phyloP scores from a whole-genome alignment of 2,329 filamentous ascomycete species.

The Beauveria brongniartii region DNA sequence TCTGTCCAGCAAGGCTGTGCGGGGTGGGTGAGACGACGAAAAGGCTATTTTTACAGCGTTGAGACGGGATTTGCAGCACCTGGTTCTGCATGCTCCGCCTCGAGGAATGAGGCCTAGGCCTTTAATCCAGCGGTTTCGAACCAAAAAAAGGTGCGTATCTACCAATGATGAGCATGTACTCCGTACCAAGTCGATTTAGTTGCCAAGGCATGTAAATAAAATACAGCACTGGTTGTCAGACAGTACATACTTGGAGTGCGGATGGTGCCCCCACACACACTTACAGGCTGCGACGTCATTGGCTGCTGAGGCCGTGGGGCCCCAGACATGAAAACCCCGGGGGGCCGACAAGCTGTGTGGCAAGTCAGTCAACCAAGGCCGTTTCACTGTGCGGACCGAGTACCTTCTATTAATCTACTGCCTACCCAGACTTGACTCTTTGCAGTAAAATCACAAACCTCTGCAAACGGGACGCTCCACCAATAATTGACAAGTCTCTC shows the following conservation, averaged over 20 bases:
- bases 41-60: neutral
- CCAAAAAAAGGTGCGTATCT: no score
- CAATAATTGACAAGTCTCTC: neutral
- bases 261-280: neutral
- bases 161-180: no score
- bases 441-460: neutral
- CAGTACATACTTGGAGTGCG: neutral
- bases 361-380: neutral
- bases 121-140: no score
- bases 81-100: no score
- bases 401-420: neutral
- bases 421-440: neutral
- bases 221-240: no score
- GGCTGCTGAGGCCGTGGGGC: neutral
- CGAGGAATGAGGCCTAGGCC: no score
- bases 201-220: no score
- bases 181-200: no score
- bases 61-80: no score
- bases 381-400: neutral
- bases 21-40: neutral
- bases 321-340: neutral
- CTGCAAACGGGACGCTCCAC: constrained; percentile 3
- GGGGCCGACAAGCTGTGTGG: neutral
- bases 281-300: no score
- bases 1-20: neutral